Percentiles rank a stretch among this genome's conserved stretches.
Evolutionary conservation across 73 alveolate genomes (phyloP).

Genomic region (Effrenium voratum): DNA sequence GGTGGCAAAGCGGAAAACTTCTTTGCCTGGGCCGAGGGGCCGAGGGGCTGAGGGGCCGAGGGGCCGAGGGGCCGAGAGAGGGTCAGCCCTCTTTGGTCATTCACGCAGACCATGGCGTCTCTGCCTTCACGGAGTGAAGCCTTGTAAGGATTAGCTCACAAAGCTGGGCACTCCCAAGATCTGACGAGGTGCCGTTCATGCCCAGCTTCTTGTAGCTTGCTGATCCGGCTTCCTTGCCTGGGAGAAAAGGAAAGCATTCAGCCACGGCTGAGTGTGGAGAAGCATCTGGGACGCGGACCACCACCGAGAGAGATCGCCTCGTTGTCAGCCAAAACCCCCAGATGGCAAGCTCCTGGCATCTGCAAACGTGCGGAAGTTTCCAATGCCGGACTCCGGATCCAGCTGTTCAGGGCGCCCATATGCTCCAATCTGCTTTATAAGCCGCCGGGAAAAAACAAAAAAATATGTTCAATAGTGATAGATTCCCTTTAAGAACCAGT

Average conservation of each 20-base stretch:
- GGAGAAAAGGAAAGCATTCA: neutral
- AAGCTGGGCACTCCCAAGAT: no score
- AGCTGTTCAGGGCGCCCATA: no score
- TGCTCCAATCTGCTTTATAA: no score
- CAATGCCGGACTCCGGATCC: no score
- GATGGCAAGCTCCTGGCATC: conserved; percentile 64
- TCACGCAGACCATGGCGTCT: no score
- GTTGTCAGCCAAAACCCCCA: conserved; percentile 48
- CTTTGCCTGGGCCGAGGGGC: conserved; percentile 26
- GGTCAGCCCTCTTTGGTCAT: no score
- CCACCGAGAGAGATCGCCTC: conserved; percentile 34
- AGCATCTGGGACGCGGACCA: neutral
- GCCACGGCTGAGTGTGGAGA: neutral
- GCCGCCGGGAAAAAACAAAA: no score
- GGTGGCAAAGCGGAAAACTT: conserved; percentile 88
- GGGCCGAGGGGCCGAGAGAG: neutral
- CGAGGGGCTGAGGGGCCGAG: neutral
- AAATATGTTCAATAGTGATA: no score
- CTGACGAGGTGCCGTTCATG: conserved; percentile 70
- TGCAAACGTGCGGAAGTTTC: no score
- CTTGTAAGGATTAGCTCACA: no score
- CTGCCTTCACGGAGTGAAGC: no score
- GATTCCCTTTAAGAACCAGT: no score
- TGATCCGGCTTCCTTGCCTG: conserved; percentile 62
- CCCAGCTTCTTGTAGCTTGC: conserved; percentile 24